phyloP scores from a whole-genome alignment of 2,329 filamentous ascomycete genomes.

The Penicillium olsonii region DNA sequence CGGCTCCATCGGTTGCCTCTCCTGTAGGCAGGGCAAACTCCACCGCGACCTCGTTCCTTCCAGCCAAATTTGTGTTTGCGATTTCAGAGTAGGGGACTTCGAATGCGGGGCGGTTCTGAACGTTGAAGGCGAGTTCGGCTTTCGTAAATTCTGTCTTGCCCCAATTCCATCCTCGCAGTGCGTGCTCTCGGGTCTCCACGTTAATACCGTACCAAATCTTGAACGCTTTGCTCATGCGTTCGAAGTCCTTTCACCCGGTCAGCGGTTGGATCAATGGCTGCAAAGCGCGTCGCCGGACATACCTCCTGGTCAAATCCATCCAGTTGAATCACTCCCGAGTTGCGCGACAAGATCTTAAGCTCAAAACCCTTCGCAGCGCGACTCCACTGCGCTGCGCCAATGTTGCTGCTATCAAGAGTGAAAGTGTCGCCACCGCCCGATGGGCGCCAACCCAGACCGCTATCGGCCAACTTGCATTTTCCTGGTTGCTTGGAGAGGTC shows the following conservation, averaged over 20 bases:
- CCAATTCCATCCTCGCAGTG: conserved; percentile 98
- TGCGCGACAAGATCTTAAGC: conserved; percentile 84
- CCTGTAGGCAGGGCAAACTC: conserved; percentile 82
- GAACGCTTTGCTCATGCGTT: conserved; percentile 87
- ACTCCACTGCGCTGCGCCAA: conserved; percentile 90
- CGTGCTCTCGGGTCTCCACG: conserved; percentile 90
- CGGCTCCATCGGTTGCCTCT: conserved; percentile 72
- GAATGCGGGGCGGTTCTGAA: conserved; percentile 94
- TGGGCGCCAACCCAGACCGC: conserved; percentile 93
- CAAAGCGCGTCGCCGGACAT: conserved; percentile 12
- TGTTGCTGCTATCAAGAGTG: conserved; percentile 84
- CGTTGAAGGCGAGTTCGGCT: conserved; percentile 92
- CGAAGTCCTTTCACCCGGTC: conserved; percentile 68
- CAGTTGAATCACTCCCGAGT: conserved; percentile 83
- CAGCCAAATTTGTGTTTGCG: conserved; percentile 94
- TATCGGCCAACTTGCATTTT: conserved; percentile 93
- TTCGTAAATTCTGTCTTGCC: conserved; percentile 97
- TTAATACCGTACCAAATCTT: conserved; percentile 97
- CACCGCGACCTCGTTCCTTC: conserved; percentile 95
- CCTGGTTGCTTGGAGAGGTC: conserved; percentile 91
- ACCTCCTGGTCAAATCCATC: conserved; percentile 92
- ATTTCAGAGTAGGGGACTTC: conserved; percentile 97
- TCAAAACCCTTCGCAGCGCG: conserved; percentile 89
- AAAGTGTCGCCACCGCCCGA: conserved; percentile 85
- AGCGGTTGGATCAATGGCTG: conserved; percentile 13